Conservation (phyloP, 768 basidiomycete species). For the Leccinum truebloodii region DNA sequence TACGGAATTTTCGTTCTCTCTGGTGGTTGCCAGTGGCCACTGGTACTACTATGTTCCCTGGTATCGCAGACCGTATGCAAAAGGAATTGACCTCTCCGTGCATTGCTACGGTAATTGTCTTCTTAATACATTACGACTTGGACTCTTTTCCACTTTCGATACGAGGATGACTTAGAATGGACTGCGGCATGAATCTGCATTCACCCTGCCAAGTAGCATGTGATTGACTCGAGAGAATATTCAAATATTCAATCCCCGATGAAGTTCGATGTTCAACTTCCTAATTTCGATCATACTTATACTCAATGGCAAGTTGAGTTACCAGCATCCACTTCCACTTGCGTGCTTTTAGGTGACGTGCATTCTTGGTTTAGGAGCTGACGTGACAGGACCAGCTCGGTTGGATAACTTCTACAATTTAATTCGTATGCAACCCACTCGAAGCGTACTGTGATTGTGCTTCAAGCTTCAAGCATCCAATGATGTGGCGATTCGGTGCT, state of each 20-base stretch:
- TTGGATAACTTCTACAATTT: too few relatives aligned
- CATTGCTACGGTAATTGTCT: constrained; percentile 17
- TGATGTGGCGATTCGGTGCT: background rate
- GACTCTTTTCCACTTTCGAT: constrained; percentile 11
- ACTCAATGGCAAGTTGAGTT: too few relatives aligned
- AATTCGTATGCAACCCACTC: background rate
- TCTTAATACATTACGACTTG: constrained; percentile 22
- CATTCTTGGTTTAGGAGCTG: background rate
- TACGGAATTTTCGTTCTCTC: constrained; percentile 47
- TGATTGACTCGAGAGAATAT: background rate
- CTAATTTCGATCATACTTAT: background rate
- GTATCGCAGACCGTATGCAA: constrained; percentile 94
- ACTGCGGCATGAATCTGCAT: background rate
- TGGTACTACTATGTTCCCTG: constrained; percentile 92
- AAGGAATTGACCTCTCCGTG: constrained; percentile 76
- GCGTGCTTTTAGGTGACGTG: too few relatives aligned
- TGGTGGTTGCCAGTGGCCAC: constrained; percentile 43
- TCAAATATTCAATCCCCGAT: background rate
- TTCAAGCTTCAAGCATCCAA: background rate
- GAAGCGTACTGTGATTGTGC: too few relatives aligned
- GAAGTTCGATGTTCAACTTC: too few relatives aligned
- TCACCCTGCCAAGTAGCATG: background rate
- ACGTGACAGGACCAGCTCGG: background rate
- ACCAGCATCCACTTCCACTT: too few relatives aligned
- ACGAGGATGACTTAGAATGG: constrained; percentile 3